Evolutionary conservation across 768 basidiomycete species (phyloP).

Genomic region (Tremella yokohamensis): DNA sequence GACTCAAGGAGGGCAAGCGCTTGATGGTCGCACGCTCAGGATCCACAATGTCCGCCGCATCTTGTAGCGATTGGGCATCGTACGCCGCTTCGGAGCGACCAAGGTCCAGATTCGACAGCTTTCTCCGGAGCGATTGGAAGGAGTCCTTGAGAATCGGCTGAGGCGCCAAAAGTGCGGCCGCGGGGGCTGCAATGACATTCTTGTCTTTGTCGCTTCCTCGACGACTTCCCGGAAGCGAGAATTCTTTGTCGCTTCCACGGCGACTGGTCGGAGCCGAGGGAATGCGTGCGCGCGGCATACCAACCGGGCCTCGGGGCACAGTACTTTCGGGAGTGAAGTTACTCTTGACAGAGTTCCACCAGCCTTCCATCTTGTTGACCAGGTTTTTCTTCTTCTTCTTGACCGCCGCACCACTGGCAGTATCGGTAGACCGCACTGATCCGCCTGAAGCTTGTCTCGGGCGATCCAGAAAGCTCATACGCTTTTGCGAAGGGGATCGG

Average conservation of each 20-base stretch:
- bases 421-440: conserved; percentile 29
- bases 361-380: conserved; percentile 51
- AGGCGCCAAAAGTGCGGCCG: conserved; percentile 24
- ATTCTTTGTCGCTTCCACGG: conserved; percentile 24
- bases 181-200: conserved; percentile 13
- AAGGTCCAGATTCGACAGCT: conserved; percentile 2
- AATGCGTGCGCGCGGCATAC: conserved; percentile 16
- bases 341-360: conserved; percentile 52
- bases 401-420: conserved; percentile 11
- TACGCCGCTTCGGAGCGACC: neutral
- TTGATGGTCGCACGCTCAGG: neutral
- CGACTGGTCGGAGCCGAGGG: conserved; percentile 43
- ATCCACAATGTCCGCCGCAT: neutral
- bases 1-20: conserved; percentile 1
- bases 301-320: neutral
- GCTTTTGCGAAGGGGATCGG: conserved; percentile 26
- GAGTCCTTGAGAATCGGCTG: conserved; percentile 23
- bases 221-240: conserved; percentile 37
- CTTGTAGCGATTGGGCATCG: neutral
- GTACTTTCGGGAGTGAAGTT: conserved; percentile 42
- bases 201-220: conserved; percentile 26
- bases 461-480: conserved; percentile 30
- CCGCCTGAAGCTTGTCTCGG: conserved; percentile 33
- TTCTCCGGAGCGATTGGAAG: conserved; percentile 20
- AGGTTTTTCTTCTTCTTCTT: conserved; percentile 41